Evolutionary conservation across 805 yeast genomes (phyloP), one percentile per base, ranked within the genome.

Genomic region (Hermanozyma aechmeae): DNA sequence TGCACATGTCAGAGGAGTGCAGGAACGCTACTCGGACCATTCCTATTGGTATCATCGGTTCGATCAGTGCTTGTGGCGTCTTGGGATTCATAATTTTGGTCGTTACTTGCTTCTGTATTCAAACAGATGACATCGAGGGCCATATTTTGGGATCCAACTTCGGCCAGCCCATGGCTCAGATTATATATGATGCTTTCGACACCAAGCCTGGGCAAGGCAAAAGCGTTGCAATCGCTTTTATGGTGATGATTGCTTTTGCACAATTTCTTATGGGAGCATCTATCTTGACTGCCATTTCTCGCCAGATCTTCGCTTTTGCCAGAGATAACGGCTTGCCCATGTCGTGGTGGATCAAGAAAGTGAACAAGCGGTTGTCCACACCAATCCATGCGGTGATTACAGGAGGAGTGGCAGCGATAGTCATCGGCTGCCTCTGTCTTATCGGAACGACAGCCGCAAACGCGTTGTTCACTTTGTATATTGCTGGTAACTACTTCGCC

Each of bases 301-400:
- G 86, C 51, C 85, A 78, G 50, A 64, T 76, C 28, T 79, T 80
- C 75, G 84, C 85, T 1, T 76, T 78, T 50, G 75, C 83, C 23
- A 70, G 89, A 56, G 89, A 79, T 49, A 76, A 77, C 42, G 86
- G 85, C 11, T 61, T 79, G 32, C 87, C 87, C 6, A 58, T 76
- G 37, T 33, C 40, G 17, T 33, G 40, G 38, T 58, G 58, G 44
- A 64, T 79, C 37, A 73, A 76, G 39, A 68, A 58, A 25, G 81
- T 80, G 25, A 60, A 79, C 43, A 60, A 68, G 29, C 65, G 50
- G 33, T 53, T 70, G 21, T 60, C 68, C n/a, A 80, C 76, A 16
- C 89, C 92, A 11, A 50, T 76, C 16, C 64, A 76, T 41, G 85
- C 87, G 2, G 69, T 77, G 13, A 34, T 39, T 10, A 32, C 38